Base-by-base conservation (phyloP, 306 rosid species). In the Canavalia ensiformis region DNA sequence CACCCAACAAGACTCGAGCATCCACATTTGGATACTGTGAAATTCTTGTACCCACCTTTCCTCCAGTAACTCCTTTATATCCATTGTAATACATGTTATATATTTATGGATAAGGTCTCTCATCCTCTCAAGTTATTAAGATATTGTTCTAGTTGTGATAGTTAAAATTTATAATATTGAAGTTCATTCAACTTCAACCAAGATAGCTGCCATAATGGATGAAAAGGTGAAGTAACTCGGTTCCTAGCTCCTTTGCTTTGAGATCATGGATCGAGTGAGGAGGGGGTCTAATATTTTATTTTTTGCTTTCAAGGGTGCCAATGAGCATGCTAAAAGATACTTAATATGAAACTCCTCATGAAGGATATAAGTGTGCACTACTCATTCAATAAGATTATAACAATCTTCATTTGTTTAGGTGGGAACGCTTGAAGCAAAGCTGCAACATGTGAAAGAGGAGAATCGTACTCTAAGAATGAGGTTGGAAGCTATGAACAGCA, bases 401-500 rank as follows among this genome's bases (percentile, higher is more conserved):
- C 18, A 62, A 35, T 62, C 4, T 37, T 64, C 6, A 64, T 34
- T 65, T 58, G 13, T 12, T 30, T 67, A 88, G 92, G 86, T 11
- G 37, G 83, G 79, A 64, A 60, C 28, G 7, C 76, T 72, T 25
- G 45, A 76, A 64, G 81, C 45, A 41, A 88, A 85, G n/a, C 10
- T 88, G 60, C 77, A 81, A 35, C 46, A 64, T 50, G 10, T 82
- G 87, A 75, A 64, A 41, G 87, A 85, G 77, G 90, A 90, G 86
- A 88, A 90, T 4, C 57, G 65, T 66, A 3, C 65, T 52, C 81
- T 90, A 25, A 81, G 87, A 83, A 30, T 85, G 78, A 75, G 85
- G 90, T 60, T 88, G 50, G 81, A 85, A 75, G 79, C 75, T 35
- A 72, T 86, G 82, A 81, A 54, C 71, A 83, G 39, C 45, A 87